These are phyloP conservation scores for Ascochyta koolunga DNA, from an alignment of 2,329 filamentous ascomycete species.

Conservation along the genomic window DNA sequence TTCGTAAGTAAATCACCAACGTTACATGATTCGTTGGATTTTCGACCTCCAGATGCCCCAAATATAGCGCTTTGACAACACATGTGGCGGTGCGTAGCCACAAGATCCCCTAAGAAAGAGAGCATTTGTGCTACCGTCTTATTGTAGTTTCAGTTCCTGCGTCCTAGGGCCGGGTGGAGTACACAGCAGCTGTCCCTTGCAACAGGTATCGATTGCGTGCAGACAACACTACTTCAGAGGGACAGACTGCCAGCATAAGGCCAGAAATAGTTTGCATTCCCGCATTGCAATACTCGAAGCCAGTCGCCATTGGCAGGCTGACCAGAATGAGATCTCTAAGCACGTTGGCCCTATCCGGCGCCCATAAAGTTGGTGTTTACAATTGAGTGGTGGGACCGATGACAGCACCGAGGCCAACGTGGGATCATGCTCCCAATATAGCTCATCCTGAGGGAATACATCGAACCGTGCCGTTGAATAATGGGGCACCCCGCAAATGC, in stretches of 20 bases:
- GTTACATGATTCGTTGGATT: neutral
- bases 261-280: slow-evolving; percentile 4
- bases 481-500: slow-evolving; percentile 25
- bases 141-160: slow-evolving; percentile 9
- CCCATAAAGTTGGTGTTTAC: slow-evolving; percentile 4
- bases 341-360: neutral
- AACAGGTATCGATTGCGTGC: slow-evolving; percentile 8
- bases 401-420: slow-evolving; percentile 17
- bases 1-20: neutral
- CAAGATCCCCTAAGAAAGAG: neutral
- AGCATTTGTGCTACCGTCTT: neutral
- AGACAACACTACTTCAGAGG: neutral
- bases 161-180: neutral
- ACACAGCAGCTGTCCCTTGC: slow-evolving; percentile 9
- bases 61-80: slow-evolving; percentile 3
- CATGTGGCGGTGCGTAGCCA: slow-evolving; percentile 10
- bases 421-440: slow-evolving; percentile 24
- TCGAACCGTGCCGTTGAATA: slow-evolving; percentile 6
- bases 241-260: neutral
- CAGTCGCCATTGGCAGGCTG: neutral
- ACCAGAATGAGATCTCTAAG: neutral
- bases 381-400: slow-evolving; percentile 8
- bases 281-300: neutral
- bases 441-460: slow-evolving; percentile 6
- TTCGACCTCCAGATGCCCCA: neutral